Evolutionary conservation across 352 stramenopile genomes (phyloP), one percentile per base, ranked within the genome.

Genomic region (Globisporangium recalcitrans): DNA sequence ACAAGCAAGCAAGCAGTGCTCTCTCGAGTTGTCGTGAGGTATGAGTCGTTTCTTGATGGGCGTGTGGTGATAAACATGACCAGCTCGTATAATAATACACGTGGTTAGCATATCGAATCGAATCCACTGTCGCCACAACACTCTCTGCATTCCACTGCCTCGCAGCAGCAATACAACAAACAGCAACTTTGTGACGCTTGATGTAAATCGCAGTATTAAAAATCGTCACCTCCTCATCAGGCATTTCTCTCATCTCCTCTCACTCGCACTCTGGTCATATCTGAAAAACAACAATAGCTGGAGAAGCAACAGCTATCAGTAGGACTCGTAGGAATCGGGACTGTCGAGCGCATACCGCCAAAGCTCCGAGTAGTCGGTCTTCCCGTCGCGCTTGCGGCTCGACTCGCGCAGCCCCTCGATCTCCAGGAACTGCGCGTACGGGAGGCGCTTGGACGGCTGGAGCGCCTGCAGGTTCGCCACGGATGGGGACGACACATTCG

Each of bases 331-430:
- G 16, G 49, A 55, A 31, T 55, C 27, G 16, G 26, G 49, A n/a
- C 27, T 38, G 49, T 55, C 49, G 19, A 38, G 27, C 29, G 56
- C 44, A 32, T 64, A 53, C 42, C 70, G 67, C 64, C 60, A 78
- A 8, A 65, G 58, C 58, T 78, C 73, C 9, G 75, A 76, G 63
- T 83, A 83, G 52, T 78, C 70, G 9, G 81, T 66, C 19, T 65
- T 67, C 1, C 72, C 65, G 3, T 75, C 58, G 19, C 72, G 69
- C 40, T 78, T 74, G 48, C 68, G 66, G 36, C 77, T 85, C 8
- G 85, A 93, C 61, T 93, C 85, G 3, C 85, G 82, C 10, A 93
- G 32, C 0, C 85, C 85, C 70, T 93, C 85, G 47, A 93, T 90
- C 62, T 93, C 85, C 24, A 93, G 73, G 13, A 70, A 87, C 36